phyloP scores from a whole-genome alignment of 345 rosid species.

The Aquilaria sinensis region DNA sequence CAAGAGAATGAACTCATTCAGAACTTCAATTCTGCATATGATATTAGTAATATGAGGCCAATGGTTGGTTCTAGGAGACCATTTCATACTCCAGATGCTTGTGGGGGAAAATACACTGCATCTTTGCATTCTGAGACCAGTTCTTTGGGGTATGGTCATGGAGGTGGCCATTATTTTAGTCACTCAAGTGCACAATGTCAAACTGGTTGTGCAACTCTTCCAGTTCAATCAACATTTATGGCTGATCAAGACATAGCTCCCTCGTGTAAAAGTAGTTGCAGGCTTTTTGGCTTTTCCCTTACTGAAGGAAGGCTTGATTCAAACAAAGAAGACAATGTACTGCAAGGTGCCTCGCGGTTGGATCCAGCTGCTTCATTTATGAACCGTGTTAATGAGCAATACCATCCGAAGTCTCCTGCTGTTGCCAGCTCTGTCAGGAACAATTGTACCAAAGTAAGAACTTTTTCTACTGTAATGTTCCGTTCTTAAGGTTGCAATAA shows the following conservation, averaged over 20 bases:
- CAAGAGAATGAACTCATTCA: slow-evolving; percentile 22
- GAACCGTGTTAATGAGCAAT: slow-evolving; percentile 39
- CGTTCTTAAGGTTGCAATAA: too few relatives aligned
- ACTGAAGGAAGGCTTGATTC: slow-evolving; percentile 42
- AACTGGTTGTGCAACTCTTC: slow-evolving; percentile 18
- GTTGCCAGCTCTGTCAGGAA: slow-evolving; percentile 31
- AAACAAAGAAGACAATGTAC: slow-evolving; percentile 16
- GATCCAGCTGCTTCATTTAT: slow-evolving; percentile 26
- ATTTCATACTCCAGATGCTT: slow-evolving; percentile 13
- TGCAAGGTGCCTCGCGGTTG: slow-evolving; percentile 18
- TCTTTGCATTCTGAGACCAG: slow-evolving; percentile 8
- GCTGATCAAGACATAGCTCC: slow-evolving; percentile 29
- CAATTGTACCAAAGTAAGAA: slow-evolving; percentile 57
- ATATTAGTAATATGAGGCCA: slow-evolving; percentile 15
- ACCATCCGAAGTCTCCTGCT: slow-evolving; percentile 27
- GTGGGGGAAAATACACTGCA: slow-evolving; percentile 15
- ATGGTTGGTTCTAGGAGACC: slow-evolving; percentile 7
- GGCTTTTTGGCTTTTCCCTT: slow-evolving; percentile 80
- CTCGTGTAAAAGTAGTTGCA: slow-evolving; percentile 61
- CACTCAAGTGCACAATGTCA: slow-evolving; percentile 19
- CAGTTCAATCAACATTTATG: slow-evolving; percentile 20
- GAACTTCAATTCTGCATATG: slow-evolving; percentile 7
- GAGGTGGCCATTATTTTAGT: slow-evolving; percentile 10
- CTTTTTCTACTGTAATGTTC: slow-evolving; percentile 26
- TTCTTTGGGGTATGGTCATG: slow-evolving; percentile 9